Evolutionary conservation across 2,329 filamentous ascomycete genomes (phyloP), one percentile per base, ranked within the genome.

Genomic region (Leptographium wingfieldii): DNA sequence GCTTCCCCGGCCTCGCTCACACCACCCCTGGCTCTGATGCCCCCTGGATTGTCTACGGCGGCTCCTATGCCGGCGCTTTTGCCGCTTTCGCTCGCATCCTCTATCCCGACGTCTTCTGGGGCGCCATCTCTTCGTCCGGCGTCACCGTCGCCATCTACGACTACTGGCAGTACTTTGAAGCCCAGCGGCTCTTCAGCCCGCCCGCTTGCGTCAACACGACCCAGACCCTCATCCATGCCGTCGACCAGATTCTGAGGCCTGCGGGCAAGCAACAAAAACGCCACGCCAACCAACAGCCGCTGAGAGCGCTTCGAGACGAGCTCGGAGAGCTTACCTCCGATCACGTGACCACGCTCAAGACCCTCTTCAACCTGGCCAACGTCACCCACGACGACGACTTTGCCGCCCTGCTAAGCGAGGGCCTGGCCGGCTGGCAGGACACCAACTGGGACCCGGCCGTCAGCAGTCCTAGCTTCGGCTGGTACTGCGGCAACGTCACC

Each of bases 21-120:
- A 79, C 90, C 0, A 77, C 75, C 3, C 84, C 83, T 0, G 56
- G 55, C 27, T 40, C 48, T 1, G 52, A 49, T 6, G 62, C 62
- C 14, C 82, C 90, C 0, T 94, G 86, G 73, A 85, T 95, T 61
- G 83, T 83, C 0, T 95, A 95, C 63, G 90, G 90, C 1, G 90
- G 90, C 1, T 91, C 87, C 0, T 95, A 95, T 67, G 88, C 90
- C 0, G 90, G 90, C 2, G 86, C 85, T 0, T 87, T 92, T 65
- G 87, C 84, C 11, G 88, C 90, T 0, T 86, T 95, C 66, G 72
- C 90, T 46, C 83, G 90, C 38, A 84, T 87, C 61, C 69, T 85
- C 19, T 95, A 95, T 69, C 90, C 90, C 0, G 84, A 92, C 38
- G 73, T 86, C 9, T 94, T 87, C 72, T 92, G 82, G 79, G 90